Conservation (phyloP, 441 rosid species). For the Corymbia calophylla region DNA sequence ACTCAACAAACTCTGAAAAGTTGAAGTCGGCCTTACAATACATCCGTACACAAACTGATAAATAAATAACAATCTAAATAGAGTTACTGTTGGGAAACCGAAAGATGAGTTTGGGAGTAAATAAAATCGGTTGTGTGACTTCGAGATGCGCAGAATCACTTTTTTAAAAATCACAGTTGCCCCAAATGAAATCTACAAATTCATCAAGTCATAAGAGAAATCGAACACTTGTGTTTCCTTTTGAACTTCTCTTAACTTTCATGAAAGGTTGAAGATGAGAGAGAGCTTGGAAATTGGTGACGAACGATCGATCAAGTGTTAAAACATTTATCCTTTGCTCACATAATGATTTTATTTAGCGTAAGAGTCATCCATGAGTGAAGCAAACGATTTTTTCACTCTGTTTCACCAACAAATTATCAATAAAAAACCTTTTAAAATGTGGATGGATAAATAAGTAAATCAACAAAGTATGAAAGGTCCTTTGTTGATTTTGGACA, state of each 20-base stretch:
- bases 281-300: neutral
- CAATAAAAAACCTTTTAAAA: neutral
- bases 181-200: neutral
- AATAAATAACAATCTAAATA: neutral
- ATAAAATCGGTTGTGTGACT: neutral
- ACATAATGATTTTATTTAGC: neutral
- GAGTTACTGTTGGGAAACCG: neutral
- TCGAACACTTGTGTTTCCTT: neutral
- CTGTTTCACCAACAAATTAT: neutral
- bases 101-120: neutral
- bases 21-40: neutral
- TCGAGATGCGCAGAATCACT: neutral
- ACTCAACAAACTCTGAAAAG: neutral
- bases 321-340: neutral
- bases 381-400: neutral
- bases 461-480: neutral
- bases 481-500: neutral
- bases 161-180: neutral
- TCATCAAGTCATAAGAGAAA: neutral
- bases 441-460: neutral
- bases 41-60: neutral
- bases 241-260: neutral
- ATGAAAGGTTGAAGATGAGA: neutral
- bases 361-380: neutral
- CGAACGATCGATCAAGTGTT: neutral